A percentile compares a stretch with the other conserved stretches of the same genome.
Evolutionary conservation across 805 yeast species (phyloP).

Genomic region (Pichia paraexigua): DNA sequence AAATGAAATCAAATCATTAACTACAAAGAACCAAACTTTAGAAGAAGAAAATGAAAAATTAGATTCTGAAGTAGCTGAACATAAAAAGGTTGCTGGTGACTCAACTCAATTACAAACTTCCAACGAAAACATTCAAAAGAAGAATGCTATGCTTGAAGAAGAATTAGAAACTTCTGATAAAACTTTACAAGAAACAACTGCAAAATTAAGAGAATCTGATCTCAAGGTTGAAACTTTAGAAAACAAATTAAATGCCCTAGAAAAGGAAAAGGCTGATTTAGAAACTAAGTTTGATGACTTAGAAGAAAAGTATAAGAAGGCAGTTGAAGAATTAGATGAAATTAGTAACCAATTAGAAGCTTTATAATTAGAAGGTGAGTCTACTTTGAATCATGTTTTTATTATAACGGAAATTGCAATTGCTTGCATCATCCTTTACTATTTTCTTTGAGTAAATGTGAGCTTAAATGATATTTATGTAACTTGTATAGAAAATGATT

Average conservation of each 20-base stretch:
- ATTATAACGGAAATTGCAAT: conserved; percentile 9
- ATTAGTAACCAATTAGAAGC: conserved; percentile 93
- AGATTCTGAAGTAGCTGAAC: conserved; percentile 64
- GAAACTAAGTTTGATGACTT: conserved; percentile 89
- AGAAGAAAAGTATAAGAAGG: conserved; percentile 68
- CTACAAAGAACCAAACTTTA: conserved; percentile 83
- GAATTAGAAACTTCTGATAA: conserved; percentile 86
- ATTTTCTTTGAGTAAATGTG: conserved; percentile 8
- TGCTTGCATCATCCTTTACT: conserved; percentile 15
- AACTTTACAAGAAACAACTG: conserved; percentile 87
- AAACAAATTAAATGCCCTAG: conserved; percentile 87
- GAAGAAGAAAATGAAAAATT: conserved; percentile 78
- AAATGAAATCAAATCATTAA: conserved; percentile 86
- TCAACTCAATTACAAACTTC: conserved; percentile 80
- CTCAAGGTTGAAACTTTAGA: conserved; percentile 94
- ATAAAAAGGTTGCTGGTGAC: conserved; percentile 84
- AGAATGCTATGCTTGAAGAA: conserved; percentile 81
- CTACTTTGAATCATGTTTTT: not conserved
- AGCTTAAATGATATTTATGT: not conserved
- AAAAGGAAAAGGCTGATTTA: conserved; percentile 83
- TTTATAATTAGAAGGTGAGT: conserved; percentile 28
- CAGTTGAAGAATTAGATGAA: conserved; percentile 92
- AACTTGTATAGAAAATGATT: not conserved
- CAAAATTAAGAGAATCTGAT: conserved; percentile 90
- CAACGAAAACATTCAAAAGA: conserved; percentile 86